These are phyloP conservation scores for Poterioochromonas sp. DNA, from an alignment of 352 stramenopile species.

Conservation along the genomic window DNA sequence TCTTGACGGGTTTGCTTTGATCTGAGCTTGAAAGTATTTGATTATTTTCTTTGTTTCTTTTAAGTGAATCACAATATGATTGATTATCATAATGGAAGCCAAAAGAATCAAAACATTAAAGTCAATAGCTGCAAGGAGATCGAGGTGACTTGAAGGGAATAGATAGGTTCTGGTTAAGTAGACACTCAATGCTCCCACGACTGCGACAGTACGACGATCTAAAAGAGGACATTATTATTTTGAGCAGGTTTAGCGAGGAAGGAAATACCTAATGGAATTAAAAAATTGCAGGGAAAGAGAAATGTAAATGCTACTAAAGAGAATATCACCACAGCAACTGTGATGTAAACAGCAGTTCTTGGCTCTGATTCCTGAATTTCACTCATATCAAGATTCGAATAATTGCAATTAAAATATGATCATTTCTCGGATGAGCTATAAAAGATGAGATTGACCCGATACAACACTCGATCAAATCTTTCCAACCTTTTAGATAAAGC, in stretches of 20 bases:
- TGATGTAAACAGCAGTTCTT: background rate
- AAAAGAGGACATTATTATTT: background rate
- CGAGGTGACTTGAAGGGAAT: background rate
- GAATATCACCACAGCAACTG: constrained; percentile 30
- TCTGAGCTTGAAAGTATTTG: background rate
- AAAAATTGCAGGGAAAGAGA: constrained; percentile 26
- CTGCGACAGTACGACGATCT: constrained; percentile 16
- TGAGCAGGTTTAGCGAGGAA: background rate
- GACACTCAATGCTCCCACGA: constrained; percentile 4
- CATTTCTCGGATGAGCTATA: no score
- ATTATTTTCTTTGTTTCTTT: constrained; percentile 28
- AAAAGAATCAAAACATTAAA: constrained; percentile 33
- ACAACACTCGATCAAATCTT: no score
- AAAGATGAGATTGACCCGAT: no score
- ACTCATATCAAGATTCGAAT: no score
- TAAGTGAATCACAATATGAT: constrained; percentile 28
- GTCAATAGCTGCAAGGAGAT: constrained; percentile 25
- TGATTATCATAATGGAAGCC: constrained; percentile 31
- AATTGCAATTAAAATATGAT: no score
- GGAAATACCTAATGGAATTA: constrained; percentile 23
- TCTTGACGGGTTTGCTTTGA: background rate
- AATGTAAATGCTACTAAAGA: constrained; percentile 25
- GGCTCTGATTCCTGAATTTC: no score
- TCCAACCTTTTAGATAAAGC: no score
- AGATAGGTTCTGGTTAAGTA: constrained; percentile 18